phyloP scores from a whole-genome alignment of 2,329 filamentous ascomycete genomes.

The Cordyceps cicadae region DNA sequence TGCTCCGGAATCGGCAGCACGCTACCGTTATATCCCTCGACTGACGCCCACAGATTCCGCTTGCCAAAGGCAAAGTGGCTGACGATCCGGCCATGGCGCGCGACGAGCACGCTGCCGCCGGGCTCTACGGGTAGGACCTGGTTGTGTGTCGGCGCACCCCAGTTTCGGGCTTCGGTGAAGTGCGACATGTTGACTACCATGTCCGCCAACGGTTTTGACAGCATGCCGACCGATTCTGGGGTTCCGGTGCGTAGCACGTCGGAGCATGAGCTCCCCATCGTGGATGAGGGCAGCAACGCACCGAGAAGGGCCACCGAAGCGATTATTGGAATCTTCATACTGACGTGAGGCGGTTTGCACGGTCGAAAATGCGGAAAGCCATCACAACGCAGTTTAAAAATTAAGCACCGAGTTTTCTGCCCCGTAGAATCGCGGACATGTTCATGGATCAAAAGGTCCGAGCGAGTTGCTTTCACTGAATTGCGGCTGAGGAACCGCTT shows the following conservation, averaged over 20 bases:
- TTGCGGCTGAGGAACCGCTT: not conserved
- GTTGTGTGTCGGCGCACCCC: slow-evolving; percentile 11
- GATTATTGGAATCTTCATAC: not conserved
- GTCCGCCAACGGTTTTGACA: slow-evolving; percentile 14
- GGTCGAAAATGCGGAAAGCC: not conserved
- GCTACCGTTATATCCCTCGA: slow-evolving; percentile 19
- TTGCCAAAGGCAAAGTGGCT: slow-evolving; percentile 21
- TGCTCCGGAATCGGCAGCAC: slow-evolving; percentile 18
- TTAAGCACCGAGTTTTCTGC: too few relatives aligned
- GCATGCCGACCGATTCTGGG: slow-evolving; percentile 24
- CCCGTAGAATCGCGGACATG: too few relatives aligned
- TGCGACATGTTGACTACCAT: slow-evolving; percentile 18
- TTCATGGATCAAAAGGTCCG: too few relatives aligned
- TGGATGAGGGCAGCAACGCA: not conserved
- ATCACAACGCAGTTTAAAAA: too few relatives aligned
- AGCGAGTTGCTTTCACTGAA: not conserved
- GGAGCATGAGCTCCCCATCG: not conserved
- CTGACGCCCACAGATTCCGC: slow-evolving; percentile 20
- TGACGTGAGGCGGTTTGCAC: not conserved
- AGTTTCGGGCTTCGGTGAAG: slow-evolving; percentile 15
- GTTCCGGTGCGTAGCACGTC: slow-evolving; percentile 12
- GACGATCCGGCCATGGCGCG: slow-evolving; percentile 18
- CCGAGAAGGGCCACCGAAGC: not conserved
- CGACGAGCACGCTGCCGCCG: slow-evolving; percentile 18
- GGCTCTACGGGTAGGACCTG: slow-evolving; percentile 19